phyloP scores from a whole-genome alignment of 179 eudicot species.

The Sideroxylon spinosum region DNA sequence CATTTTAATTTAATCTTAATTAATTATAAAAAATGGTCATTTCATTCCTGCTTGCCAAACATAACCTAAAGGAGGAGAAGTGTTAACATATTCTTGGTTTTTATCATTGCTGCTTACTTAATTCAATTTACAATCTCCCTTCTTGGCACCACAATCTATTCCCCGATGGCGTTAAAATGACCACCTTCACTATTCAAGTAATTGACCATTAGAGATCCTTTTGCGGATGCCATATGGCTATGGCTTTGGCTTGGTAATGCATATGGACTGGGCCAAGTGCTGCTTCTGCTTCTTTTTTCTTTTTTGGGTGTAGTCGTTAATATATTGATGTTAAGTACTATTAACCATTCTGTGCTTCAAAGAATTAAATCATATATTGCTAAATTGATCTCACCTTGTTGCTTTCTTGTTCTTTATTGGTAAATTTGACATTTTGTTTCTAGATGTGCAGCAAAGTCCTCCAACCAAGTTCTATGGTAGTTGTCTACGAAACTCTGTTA shows the following conservation, averaged over 20 bases:
- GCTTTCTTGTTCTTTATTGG: constrained; percentile 10
- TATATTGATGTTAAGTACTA: background rate
- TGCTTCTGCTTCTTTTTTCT: too few relatives aligned
- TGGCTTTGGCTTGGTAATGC: background rate
- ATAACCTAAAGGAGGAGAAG: background rate
- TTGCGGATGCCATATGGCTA: background rate
- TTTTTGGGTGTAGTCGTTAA: too few relatives aligned
- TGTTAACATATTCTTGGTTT: background rate
- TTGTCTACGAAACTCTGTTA: constrained; percentile 71
- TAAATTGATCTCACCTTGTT: constrained; percentile 1
- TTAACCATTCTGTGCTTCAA: background rate
- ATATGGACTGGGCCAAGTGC: background rate
- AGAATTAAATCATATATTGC: background rate
- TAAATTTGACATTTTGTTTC: constrained; percentile 12
- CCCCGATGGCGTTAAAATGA: background rate
- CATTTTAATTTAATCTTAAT: too few relatives aligned
- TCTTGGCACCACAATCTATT: too few relatives aligned
- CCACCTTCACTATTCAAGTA: background rate
- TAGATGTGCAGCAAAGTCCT: constrained; percentile 98
- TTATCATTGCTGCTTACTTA: background rate
- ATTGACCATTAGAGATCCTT: background rate
- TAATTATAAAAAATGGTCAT: too few relatives aligned
- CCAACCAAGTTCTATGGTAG: constrained; percentile 73
- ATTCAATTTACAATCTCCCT: background rate
- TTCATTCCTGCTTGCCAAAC: too few relatives aligned